phyloP scores from a whole-genome alignment of 306 rosid species.

The Luffa acutangula region DNA sequence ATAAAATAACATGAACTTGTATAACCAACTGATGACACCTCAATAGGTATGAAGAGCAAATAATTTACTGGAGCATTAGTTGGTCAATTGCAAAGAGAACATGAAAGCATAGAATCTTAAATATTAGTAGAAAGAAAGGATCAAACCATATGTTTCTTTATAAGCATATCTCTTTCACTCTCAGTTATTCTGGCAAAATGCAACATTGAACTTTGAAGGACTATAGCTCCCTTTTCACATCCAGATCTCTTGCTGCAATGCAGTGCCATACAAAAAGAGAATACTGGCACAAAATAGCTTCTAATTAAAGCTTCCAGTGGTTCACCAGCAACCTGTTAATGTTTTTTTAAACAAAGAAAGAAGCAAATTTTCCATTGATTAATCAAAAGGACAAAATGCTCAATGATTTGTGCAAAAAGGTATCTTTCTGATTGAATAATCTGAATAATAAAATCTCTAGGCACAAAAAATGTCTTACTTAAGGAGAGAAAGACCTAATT shows the following conservation, averaged over 20 bases:
- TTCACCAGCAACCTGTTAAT: slow-evolving; percentile 61
- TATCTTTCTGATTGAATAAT: too few relatives aligned
- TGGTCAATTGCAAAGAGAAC: neutral
- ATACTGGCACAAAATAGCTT: slow-evolving; percentile 60
- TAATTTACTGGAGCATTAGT: neutral
- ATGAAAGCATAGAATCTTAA: neutral
- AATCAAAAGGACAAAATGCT: neutral
- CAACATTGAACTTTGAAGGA: slow-evolving; percentile 70
- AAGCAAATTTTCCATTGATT: neutral
- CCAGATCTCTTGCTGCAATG: slow-evolving; percentile 62
- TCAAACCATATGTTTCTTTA: slow-evolving; percentile 77
- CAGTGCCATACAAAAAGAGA: slow-evolving; percentile 66
- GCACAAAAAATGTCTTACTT: too few relatives aligned
- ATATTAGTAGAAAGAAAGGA: slow-evolving; percentile 2
- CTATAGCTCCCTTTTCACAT: slow-evolving; percentile 49
- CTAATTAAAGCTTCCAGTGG: slow-evolving; percentile 49
- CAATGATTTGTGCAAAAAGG: too few relatives aligned
- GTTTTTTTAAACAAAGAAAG: neutral
- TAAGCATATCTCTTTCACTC: slow-evolving; percentile 67
- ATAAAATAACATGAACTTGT: neutral
- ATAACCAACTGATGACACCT: neutral
- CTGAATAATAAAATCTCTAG: too few relatives aligned
- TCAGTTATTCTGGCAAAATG: slow-evolving; percentile 65
- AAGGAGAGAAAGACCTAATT: too few relatives aligned
- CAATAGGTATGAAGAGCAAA: slow-evolving; percentile 1